phyloP scores from a whole-genome alignment of 1,284 basidiomycete species.

The Fomitopsis palustris region DNA sequence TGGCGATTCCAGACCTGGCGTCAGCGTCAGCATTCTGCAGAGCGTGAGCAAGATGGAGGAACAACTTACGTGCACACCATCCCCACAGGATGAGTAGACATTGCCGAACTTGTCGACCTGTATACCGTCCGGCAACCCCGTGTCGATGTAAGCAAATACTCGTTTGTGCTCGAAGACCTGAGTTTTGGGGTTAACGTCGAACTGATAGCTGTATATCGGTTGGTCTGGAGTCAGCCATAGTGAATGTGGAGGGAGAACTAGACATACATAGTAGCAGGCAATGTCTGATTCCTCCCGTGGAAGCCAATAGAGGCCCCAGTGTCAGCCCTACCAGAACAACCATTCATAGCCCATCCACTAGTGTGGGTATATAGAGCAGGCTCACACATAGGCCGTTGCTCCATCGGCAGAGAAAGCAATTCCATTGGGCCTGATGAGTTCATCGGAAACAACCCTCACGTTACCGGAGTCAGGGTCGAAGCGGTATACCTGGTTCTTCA shows the following conservation, averaged over 20 bases:
- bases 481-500: slow-evolving; percentile 74
- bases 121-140: slow-evolving; percentile 60
- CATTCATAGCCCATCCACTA: neutral
- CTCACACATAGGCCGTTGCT: slow-evolving; percentile 65
- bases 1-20: slow-evolving; percentile 57
- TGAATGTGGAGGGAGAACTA: neutral
- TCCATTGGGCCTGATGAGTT: slow-evolving; percentile 60
- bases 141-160: slow-evolving; percentile 68
- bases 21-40: neutral
- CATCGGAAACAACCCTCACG: slow-evolving; percentile 71
- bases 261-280: slow-evolving; percentile 65
- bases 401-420: slow-evolving; percentile 70
- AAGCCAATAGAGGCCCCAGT: slow-evolving; percentile 46
- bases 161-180: slow-evolving; percentile 60
- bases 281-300: slow-evolving; percentile 55
- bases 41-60: neutral
- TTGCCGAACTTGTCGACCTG: slow-evolving; percentile 62
- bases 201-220: slow-evolving; percentile 53
- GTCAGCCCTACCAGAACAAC: slow-evolving; percentile 41
- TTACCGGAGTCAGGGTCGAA: slow-evolving; percentile 62
- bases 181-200: slow-evolving; percentile 60
- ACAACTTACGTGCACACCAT: slow-evolving; percentile 60
- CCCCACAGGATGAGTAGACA: slow-evolving; percentile 66
- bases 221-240: neutral
- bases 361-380: slow-evolving; percentile 6